Percentiles rank a stretch among this genome's conserved stretches.
Conservation (phyloP, 2,329 filamentous ascomycete genomes). For the Cladophialophora carrionii region DNA sequence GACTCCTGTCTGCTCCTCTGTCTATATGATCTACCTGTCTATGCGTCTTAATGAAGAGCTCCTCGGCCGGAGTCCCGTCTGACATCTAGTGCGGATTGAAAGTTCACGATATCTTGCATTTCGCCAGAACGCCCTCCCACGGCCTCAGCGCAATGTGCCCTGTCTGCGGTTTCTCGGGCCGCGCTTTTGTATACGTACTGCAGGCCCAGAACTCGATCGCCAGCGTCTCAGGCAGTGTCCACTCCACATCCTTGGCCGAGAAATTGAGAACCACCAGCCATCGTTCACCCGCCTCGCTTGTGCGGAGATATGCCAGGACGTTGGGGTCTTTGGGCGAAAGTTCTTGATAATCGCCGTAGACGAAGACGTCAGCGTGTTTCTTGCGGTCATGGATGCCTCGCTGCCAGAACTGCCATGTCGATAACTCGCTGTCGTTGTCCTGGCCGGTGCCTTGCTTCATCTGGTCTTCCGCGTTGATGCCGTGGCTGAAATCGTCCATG, state of each 20-base stretch:
- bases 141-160: constrained; percentile 31
- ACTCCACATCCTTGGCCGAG: constrained; percentile 36
- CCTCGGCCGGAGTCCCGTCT: background rate
- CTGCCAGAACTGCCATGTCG: constrained; percentile 40
- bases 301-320: constrained; percentile 35
- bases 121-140: constrained; percentile 38
- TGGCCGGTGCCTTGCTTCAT: constrained; percentile 33
- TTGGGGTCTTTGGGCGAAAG: constrained; percentile 30
- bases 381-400: constrained; percentile 35
- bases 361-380: constrained; percentile 37
- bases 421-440: constrained; percentile 24
- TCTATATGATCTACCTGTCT: background rate
- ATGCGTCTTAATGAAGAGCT: background rate
- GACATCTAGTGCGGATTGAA: background rate
- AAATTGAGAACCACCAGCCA: constrained; percentile 39
- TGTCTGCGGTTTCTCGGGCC: constrained; percentile 29
- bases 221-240: constrained; percentile 31
- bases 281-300: constrained; percentile 22
- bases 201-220: constrained; percentile 34
- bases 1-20: no score
- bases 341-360: constrained; percentile 38
- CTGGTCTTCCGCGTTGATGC: constrained; percentile 64
- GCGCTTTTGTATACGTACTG: constrained; percentile 34
- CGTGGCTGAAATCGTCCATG: constrained; percentile 56
- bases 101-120: constrained; percentile 18